Conservation (phyloP, 345 rosid genomes). For the Citrus cavaleriei region DNA sequence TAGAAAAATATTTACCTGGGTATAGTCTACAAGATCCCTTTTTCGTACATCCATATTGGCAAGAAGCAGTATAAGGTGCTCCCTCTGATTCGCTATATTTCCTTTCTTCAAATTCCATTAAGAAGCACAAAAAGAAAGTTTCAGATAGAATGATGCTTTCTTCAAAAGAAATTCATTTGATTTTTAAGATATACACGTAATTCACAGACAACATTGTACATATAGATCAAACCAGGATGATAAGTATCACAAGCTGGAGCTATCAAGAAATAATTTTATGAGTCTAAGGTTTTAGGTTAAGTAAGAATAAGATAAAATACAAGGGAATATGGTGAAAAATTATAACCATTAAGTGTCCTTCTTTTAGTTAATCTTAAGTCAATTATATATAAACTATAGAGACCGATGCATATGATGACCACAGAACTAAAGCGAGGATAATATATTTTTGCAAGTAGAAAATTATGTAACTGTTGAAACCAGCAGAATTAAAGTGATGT, state of each 20-base stretch:
- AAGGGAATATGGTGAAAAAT: neutral
- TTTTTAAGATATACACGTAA: neutral
- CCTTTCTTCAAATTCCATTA: conserved; percentile 67
- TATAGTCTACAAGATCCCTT: conserved; percentile 35
- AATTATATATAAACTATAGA: neutral
- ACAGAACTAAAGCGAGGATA: neutral
- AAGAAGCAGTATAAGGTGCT: conserved; percentile 83
- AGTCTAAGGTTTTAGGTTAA: neutral
- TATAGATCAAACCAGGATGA: neutral
- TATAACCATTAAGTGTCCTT: neutral
- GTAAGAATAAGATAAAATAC: neutral
- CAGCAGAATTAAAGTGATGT: neutral
- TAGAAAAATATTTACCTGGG: conserved; percentile 37
- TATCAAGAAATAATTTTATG: neutral
- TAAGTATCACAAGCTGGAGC: neutral
- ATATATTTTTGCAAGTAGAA: neutral
- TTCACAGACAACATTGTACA: neutral
- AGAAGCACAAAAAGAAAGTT: conserved; percentile 5
- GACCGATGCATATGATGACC: neutral
- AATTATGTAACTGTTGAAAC: neutral
- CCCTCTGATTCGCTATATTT: conserved; percentile 97
- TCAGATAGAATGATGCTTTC: conserved; percentile 9
- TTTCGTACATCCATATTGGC: conserved; percentile 79
- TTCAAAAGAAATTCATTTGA: neutral
- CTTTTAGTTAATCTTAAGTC: neutral